phyloP scores from a whole-genome alignment of 2,329 filamentous ascomycete species.

The Penicillium expansum region DNA sequence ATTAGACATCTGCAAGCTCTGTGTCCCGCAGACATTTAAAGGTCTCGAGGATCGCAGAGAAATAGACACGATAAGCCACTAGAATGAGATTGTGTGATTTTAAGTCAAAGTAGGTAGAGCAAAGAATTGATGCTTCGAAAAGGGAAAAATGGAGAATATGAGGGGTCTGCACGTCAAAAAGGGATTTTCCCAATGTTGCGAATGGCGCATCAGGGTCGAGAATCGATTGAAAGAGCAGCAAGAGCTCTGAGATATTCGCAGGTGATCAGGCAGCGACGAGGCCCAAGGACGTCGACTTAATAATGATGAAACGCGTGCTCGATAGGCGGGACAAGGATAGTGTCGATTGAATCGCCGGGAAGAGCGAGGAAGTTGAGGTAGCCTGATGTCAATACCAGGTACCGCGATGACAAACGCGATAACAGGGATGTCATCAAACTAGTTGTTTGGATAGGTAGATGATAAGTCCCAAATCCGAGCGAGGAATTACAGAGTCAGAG shows the following conservation, averaged over 20 bases:
- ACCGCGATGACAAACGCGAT: background rate
- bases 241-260: no score
- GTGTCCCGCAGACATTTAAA: background rate
- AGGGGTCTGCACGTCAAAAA: no score
- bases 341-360: background rate
- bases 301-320: background rate
- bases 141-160: no score
- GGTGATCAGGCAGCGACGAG: background rate
- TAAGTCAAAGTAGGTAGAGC: background rate
- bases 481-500: background rate
- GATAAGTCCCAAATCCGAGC: background rate
- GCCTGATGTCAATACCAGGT: background rate
- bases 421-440: background rate
- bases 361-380: background rate
- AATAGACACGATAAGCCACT: background rate
- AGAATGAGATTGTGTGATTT: background rate
- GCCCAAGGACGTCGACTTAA: background rate
- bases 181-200: background rate
- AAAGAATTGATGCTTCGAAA: background rate
- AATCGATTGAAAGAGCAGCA: background rate
- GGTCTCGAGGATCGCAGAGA: background rate
- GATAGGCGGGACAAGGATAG: background rate
- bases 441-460: background rate
- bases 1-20: background rate
- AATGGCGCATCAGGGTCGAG: background rate